Evolutionary conservation across 768 basidiomycete genomes (phyloP).

Genomic region (Mycena galopus): DNA sequence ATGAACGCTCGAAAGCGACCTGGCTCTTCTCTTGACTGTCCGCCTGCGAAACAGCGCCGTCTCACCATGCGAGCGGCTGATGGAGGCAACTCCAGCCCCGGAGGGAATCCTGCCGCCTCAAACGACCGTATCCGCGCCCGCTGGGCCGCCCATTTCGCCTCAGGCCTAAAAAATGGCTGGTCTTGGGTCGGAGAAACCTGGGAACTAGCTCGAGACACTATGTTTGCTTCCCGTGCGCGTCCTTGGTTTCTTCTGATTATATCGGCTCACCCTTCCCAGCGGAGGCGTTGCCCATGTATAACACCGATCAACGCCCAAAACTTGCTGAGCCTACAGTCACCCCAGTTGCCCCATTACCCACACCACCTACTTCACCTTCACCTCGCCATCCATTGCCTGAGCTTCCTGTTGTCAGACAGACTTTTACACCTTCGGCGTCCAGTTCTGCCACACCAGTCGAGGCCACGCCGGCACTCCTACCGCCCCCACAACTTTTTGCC

Average conservation of each 20-base stretch:
- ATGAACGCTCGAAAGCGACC: constrained; percentile 29
- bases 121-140: constrained; percentile 29
- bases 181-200: constrained; percentile 26
- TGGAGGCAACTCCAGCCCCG: constrained; percentile 25
- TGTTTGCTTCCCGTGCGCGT: constrained; percentile 25
- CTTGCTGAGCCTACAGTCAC: background rate
- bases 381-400: background rate
- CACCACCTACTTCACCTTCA: constrained; percentile 21
- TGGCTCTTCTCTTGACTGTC: constrained; percentile 10
- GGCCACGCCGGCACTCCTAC: background rate
- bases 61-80: constrained; percentile 25
- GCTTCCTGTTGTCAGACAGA: background rate
- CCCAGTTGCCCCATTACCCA: constrained; percentile 3
- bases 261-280: constrained; percentile 7
- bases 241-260: background rate
- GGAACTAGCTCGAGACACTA: constrained; percentile 27
- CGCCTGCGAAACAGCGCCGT: constrained; percentile 25
- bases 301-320: background rate
- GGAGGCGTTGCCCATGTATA: constrained; percentile 28
- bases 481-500: background rate
- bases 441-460: background rate
- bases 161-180: constrained; percentile 28
- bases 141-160: constrained; percentile 28
- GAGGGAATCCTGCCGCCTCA: constrained; percentile 4
- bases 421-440: background rate